phyloP scores from a whole-genome alignment of 2,329 filamentous ascomycete species.

The Hypoxylon sp. region DNA sequence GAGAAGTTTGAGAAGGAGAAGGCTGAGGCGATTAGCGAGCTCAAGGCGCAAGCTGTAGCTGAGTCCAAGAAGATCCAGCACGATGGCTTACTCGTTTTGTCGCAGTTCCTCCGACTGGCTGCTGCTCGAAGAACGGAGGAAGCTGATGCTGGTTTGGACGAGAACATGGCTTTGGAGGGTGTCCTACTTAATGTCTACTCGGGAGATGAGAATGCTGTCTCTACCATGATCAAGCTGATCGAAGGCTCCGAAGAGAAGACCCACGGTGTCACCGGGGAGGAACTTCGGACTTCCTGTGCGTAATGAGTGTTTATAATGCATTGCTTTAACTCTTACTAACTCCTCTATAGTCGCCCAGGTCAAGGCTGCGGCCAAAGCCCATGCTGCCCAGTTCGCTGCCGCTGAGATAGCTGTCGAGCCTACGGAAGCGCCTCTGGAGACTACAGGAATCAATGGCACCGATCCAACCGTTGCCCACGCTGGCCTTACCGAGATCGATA shows the following conservation, averaged over 20 bases:
- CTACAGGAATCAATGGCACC: constrained; percentile 60
- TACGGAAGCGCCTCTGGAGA: constrained; percentile 56
- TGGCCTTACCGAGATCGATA: constrained; percentile 76
- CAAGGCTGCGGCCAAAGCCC: constrained; percentile 69
- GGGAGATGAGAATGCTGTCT: constrained; percentile 81
- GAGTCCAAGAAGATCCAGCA: constrained; percentile 71
- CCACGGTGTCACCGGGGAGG: constrained; percentile 74
- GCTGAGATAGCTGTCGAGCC: constrained; percentile 55
- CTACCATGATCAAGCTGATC: constrained; percentile 82
- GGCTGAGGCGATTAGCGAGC: constrained; percentile 66
- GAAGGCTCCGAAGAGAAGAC: constrained; percentile 78
- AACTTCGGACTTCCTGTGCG: constrained; percentile 79
- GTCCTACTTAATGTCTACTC: constrained; percentile 84
- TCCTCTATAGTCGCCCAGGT: constrained; percentile 67
- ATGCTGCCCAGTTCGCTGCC: constrained; percentile 57
- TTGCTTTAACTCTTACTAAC: constrained; percentile 42
- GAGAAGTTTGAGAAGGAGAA: constrained; percentile 69
- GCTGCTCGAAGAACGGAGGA: constrained; percentile 82
- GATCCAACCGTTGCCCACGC: constrained; percentile 79
- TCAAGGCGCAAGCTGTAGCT: constrained; percentile 69
- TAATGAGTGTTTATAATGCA: constrained; percentile 53
- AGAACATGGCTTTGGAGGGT: constrained; percentile 86
- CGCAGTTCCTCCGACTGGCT: constrained; percentile 84
- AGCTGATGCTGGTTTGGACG: constrained; percentile 74
- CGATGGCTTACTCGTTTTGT: constrained; percentile 77